These are phyloP conservation scores for Trypanosoma congolense DNA, from an alignment of 208 protist genomes.

Conservation along the genomic window DNA sequence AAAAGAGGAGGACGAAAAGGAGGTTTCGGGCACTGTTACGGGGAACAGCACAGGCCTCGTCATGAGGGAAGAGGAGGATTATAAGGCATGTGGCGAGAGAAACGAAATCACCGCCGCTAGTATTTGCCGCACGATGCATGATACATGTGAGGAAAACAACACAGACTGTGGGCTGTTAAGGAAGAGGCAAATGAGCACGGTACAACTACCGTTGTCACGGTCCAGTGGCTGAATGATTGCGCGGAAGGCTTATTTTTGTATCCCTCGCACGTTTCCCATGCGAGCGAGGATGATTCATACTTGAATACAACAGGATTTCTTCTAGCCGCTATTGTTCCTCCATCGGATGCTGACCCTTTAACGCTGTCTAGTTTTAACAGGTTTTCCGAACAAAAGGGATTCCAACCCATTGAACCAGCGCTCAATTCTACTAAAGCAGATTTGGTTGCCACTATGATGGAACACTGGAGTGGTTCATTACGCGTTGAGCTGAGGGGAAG, in stretches of 20 bases:
- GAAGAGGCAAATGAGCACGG: not conserved
- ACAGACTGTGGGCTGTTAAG: too few species aligned
- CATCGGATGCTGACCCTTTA: conserved; percentile 17
- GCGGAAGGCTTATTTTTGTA: conserved; percentile 20
- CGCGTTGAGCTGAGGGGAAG: conserved; percentile 7
- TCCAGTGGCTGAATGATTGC: conserved; percentile 19
- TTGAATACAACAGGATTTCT: conserved; percentile 20
- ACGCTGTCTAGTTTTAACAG: conserved; percentile 15
- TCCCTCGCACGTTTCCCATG: conserved; percentile 17
- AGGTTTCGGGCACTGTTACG: too few species aligned
- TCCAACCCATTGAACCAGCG: conserved; percentile 7
- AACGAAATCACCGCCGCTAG: too few species aligned
- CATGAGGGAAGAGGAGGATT: too few species aligned
- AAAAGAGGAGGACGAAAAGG: too few species aligned
- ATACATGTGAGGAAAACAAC: too few species aligned
- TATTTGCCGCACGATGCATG: too few species aligned
- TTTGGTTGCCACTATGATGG: conserved; percentile 7
- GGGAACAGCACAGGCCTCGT: too few species aligned
- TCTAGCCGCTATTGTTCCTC: conserved; percentile 19
- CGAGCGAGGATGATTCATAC: conserved; percentile 11
- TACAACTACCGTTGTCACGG: conserved; percentile 17
- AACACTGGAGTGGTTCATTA: conserved; percentile 18
- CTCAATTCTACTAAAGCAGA: conserved; percentile 2
- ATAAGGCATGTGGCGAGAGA: too few species aligned
- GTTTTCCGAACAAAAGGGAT: conserved; percentile 16